Evolutionary conservation across 345 rosid genomes (phyloP), one percentile per base, ranked within the genome.

Genomic region (Ceriops decandra): DNA sequence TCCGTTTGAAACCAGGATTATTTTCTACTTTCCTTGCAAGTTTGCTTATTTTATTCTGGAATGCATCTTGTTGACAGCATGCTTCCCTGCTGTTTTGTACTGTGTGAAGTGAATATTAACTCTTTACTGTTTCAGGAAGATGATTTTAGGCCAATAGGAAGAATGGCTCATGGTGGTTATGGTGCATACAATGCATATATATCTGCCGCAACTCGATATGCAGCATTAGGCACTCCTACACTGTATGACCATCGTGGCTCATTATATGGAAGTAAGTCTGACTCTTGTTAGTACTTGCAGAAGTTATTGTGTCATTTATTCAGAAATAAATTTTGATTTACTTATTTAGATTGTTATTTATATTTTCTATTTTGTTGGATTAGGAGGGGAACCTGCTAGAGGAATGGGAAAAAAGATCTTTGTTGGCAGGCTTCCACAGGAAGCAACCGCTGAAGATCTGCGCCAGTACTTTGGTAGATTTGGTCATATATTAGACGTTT

Each of bases 161-260:
- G 96, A 84, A 70, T 81, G 86, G 56, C 86, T 9, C 85, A 73
- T 60, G 79, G 91, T 75, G 99, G 98, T 68, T 95, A 95, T 78
- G 99, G 99, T 82, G 99, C 99, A 61, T 95, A 91, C 68, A 86
- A 90, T 84, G 98, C 98, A n/a, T 95, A 95, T 71, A 91, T 95
- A 72, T 87, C 96, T 70, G 96, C 97, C 24, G 96, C 98, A 22
- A 91, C 96, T 72, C 88, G 97, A 85, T 95, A 95, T 68, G 99
- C 99, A 46, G 89, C 95, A 9, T 83, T 86, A 52, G 97, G 98
- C 78, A 87, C 96, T 80, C 99, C 98, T 68, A 91, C 99, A 31
- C 68, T 95, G 66, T 95, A 95, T 79, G 99, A 95, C 70, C 96
- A 85, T 77, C 92, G 92, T 0, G 86, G 87, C 51, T 65, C 92